These are phyloP conservation scores for Cucurbitaria berberidis DNA, from an alignment of 2,329 filamentous ascomycete species.

Conservation along the genomic window DNA sequence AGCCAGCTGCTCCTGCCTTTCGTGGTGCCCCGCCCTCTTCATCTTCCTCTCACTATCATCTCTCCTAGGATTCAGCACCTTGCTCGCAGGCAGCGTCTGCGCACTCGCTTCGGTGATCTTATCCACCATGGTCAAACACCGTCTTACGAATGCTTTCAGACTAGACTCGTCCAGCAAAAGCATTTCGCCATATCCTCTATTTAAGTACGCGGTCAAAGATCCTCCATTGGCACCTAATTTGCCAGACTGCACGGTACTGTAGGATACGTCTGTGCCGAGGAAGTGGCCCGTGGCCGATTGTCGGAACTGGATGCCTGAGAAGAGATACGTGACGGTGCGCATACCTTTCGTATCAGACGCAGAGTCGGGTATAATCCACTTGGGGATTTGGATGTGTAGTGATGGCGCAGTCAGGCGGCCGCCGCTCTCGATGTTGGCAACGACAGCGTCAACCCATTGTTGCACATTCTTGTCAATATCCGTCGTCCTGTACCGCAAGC, in stretches of 20 bases:
- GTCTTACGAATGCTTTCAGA: constrained; percentile 26
- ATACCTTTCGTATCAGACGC: constrained; percentile 12
- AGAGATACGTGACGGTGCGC: constrained; percentile 32
- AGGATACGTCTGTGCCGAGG: constrained; percentile 14
- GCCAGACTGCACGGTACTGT: constrained; percentile 35
- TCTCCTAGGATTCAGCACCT: constrained; percentile 15
- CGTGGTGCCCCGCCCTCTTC: not conserved
- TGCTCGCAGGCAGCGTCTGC: constrained; percentile 19
- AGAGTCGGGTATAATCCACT: constrained; percentile 32
- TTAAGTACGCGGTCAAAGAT: constrained; percentile 23
- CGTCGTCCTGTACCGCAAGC: constrained; percentile 17
- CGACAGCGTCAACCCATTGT: constrained; percentile 23
- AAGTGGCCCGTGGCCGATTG: constrained; percentile 29
- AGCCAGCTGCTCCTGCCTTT: not conserved
- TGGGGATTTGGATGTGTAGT: constrained; percentile 36
- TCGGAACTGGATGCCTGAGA: constrained; percentile 37
- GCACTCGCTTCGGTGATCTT: constrained; percentile 26
- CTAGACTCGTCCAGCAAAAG: constrained; percentile 7
- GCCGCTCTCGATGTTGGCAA: constrained; percentile 35
- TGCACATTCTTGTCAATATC: constrained; percentile 20
- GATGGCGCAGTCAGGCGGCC: constrained; percentile 37
- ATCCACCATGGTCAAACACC: constrained; percentile 27
- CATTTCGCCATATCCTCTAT: constrained; percentile 1
- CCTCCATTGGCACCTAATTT: constrained; percentile 35
- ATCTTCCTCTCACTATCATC: constrained; percentile 16